phyloP scores from a whole-genome alignment of 2,329 filamentous ascomycete species.

The Fusarium fujikuroi region DNA sequence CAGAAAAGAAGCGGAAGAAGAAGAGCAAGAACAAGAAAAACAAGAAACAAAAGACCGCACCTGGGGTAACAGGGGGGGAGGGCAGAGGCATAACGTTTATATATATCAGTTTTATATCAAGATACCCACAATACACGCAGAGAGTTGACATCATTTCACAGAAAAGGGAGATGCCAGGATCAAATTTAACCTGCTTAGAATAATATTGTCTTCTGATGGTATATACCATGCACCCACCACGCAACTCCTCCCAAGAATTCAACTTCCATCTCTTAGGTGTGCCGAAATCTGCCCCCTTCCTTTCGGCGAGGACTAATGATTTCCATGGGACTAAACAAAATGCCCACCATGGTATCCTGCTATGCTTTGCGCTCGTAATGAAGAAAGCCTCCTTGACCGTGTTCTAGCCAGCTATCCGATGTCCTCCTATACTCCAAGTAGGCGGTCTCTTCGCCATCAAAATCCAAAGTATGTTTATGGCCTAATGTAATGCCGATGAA shows the following conservation, averaged over 20 bases:
- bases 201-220: constrained; percentile 12
- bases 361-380: constrained; percentile 33
- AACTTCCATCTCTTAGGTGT: constrained; percentile 6
- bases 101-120: background rate
- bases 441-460: constrained; percentile 18
- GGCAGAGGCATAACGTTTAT: constrained; percentile 1
- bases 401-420: constrained; percentile 27
- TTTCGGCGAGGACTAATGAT: constrained; percentile 2
- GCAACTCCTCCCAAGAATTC: constrained; percentile 26
- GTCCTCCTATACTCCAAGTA: constrained; percentile 33
- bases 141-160: background rate
- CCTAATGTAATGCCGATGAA: constrained; percentile 17
- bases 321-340: constrained; percentile 29
- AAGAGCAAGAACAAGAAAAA: constrained; percentile 36
- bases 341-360: constrained; percentile 34
- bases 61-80: constrained; percentile 5
- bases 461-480: constrained; percentile 18
- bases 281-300: constrained; percentile 15
- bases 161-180: background rate
- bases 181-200: background rate
- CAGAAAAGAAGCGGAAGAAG: constrained; percentile 40
- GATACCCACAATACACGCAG: constrained; percentile 16
- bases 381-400: constrained; percentile 28
- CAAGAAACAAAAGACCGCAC: constrained; percentile 43
- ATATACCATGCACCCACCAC: constrained; percentile 27